phyloP scores from a whole-genome alignment of 202 grass and related monocot genomes.

The Alloteropsis angusta region DNA sequence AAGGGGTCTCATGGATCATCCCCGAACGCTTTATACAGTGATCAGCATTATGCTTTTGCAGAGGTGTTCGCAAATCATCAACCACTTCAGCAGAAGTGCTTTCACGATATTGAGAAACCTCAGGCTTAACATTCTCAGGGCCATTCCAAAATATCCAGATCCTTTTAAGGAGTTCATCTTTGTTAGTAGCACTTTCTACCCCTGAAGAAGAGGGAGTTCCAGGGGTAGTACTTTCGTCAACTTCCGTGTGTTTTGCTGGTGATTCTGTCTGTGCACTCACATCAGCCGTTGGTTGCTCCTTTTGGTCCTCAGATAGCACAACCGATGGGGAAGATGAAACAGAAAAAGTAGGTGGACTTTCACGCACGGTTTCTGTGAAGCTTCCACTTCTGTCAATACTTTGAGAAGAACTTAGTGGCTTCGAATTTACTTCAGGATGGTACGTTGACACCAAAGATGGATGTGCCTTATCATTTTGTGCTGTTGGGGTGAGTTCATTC shows the following conservation, averaged over 20 bases:
- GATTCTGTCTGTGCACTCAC: constrained; percentile 19
- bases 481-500: background rate
- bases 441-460: constrained; percentile 7
- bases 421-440: constrained; percentile 18
- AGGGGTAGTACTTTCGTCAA: constrained; percentile 12
- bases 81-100: constrained; percentile 16
- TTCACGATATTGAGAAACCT: constrained; percentile 29
- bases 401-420: constrained; percentile 24
- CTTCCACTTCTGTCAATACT: constrained; percentile 1
- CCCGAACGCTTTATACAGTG: constrained; percentile 9
- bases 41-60: constrained; percentile 15
- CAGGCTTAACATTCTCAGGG: constrained; percentile 12
- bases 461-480: constrained; percentile 15
- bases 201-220: constrained; percentile 24
- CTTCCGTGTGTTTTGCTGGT: constrained; percentile 18
- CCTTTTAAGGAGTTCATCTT: constrained; percentile 45
- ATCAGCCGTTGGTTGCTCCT: constrained; percentile 15
- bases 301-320: constrained; percentile 23
- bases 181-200: constrained; percentile 20
- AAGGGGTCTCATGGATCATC: constrained; percentile 9
- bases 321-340: constrained; percentile 26
- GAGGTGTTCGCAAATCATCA: constrained; percentile 25
- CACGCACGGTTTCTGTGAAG: constrained; percentile 3
- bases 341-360: constrained; percentile 26
- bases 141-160: constrained; percentile 35